These are phyloP conservation scores for Verbena officinalis DNA, from an alignment of 257 asterid genomes.

Conservation along the genomic window DNA sequence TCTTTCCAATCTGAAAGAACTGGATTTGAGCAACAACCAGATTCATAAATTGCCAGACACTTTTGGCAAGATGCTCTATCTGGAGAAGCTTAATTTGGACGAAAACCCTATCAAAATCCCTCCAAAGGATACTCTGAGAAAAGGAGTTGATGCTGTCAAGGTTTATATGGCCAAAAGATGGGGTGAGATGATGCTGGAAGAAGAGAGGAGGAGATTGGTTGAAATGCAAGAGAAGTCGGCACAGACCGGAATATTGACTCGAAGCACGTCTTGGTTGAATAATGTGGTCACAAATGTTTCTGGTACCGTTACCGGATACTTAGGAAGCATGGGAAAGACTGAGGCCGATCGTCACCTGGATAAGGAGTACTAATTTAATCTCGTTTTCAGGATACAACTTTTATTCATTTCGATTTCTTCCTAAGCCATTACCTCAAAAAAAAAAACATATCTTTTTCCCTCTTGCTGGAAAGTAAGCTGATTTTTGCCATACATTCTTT, in stretches of 20 bases:
- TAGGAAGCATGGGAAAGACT: conserved; percentile 47
- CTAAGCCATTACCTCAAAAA: no score
- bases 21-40: conserved; percentile 94
- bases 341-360: conserved; percentile 57
- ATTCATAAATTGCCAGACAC: conserved; percentile 72
- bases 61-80: conserved; percentile 60
- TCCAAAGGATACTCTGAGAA: conserved; percentile 64
- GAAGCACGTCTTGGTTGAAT: conserved; percentile 82
- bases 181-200: conserved; percentile 59
- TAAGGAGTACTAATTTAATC: conserved; percentile 64
- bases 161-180: conserved; percentile 65
- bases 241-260: conserved; percentile 43
- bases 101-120: conserved; percentile 83
- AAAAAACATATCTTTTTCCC: no score
- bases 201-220: conserved; percentile 40
- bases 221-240: conserved; percentile 41
- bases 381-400: conserved; percentile 9
- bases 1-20: conserved; percentile 72
- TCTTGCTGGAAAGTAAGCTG: no score
- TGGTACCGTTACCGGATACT: conserved; percentile 59
- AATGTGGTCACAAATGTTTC: conserved; percentile 51
- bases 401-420: no score
- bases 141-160: conserved; percentile 73
- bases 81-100: conserved; percentile 64
- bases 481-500: not conserved